These are phyloP conservation scores for Rhizopogon sp. DNA, from an alignment of 768 basidiomycete genomes.

Conservation along the genomic window DNA sequence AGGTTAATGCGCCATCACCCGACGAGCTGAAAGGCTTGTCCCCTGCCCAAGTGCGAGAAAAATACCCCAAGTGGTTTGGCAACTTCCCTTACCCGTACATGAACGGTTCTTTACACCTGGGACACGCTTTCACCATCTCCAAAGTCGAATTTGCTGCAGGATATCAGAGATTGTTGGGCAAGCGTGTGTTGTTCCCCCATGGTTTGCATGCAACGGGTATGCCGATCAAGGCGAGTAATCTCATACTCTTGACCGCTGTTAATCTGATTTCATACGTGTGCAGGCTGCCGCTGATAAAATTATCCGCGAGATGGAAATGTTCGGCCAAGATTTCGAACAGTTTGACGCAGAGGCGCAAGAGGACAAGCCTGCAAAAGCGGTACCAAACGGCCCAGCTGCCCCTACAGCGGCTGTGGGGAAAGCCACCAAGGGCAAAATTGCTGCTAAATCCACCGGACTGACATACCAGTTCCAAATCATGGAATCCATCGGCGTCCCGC, in stretches of 20 bases:
- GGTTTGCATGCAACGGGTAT: constrained; percentile 98
- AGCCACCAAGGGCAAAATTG: constrained; percentile 93
- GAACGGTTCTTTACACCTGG: constrained; percentile 96
- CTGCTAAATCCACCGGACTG: constrained; percentile 88
- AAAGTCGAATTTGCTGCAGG: constrained; percentile 98
- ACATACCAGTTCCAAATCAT: constrained; percentile 99
- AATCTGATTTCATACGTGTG: not conserved
- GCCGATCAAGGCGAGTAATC: constrained; percentile 88
- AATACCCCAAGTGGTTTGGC: constrained; percentile 96
- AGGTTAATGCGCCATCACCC: constrained; percentile 73
- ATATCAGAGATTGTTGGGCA: constrained; percentile 92
- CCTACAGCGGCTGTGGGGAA: constrained; percentile 57
- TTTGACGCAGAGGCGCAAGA: constrained; percentile 41
- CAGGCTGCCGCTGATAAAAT: constrained; percentile 98
- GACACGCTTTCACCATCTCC: constrained; percentile 96
- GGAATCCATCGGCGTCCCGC: constrained; percentile 88
- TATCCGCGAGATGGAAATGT: constrained; percentile 93
- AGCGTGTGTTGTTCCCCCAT: constrained; percentile 93
- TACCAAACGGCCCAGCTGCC: constrained; percentile 35
- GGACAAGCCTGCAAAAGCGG: constrained; percentile 34
- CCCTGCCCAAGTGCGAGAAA: constrained; percentile 58
- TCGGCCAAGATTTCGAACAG: constrained; percentile 83
- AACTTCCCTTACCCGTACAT: constrained; percentile 97
- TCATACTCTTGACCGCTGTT: not conserved
- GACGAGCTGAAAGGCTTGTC: constrained; percentile 63